Base-by-base conservation (phyloP, 1,139 yeast species). In the Magnusiomyces suaveolens region DNA sequence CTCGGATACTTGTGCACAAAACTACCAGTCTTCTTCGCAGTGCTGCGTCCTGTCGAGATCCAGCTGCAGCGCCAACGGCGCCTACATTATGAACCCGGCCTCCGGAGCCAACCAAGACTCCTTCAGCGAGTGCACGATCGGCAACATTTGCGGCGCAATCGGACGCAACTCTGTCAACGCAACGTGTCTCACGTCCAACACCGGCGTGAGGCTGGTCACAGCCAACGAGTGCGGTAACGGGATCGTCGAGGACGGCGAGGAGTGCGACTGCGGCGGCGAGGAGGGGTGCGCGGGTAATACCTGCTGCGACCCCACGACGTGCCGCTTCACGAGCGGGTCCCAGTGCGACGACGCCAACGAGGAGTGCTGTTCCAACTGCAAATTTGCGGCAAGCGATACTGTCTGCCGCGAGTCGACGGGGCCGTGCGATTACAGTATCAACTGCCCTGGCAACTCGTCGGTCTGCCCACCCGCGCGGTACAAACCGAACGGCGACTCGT, bases 191-290 rank as follows among this genome's bases (percentile, higher is more conserved):
- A 60, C 64, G 6, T 60, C 67, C 38, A 71, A 71, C 59, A 62
- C 69, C n/a, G 69, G 69, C 12, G 65, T 69, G 46, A 57, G 54
- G 36, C 64, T 70, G 25, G 63, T 69, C 36, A 65, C 70, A 1
- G 63, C 59, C 44, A 68, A 68, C 54, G 69, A 66, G 43, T 71
- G 74, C 54, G 74, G 74, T 23, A 71, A 71, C 56, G 74, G 74
- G 6, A 70, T 71, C 51, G 73, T 71, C 3, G 74, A 71, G 54
- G 72, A 67, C n/a, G 74, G 74, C n/a, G 74, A 71, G 54, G 74
- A 71, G 29, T 71, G 74, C 55, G 74, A 71, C 55, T 71, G 74
- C 57, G 74, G 74, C 20, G 73, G 73, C 12, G 64, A 50, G 16
- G 66, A 32, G 1, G 52, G 52, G n/a, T 71, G 74, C 52, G 62